These are phyloP conservation scores for Byssoonygena ceratinophila DNA, from an alignment of 2,329 filamentous ascomycete genomes.

Conservation along the genomic window DNA sequence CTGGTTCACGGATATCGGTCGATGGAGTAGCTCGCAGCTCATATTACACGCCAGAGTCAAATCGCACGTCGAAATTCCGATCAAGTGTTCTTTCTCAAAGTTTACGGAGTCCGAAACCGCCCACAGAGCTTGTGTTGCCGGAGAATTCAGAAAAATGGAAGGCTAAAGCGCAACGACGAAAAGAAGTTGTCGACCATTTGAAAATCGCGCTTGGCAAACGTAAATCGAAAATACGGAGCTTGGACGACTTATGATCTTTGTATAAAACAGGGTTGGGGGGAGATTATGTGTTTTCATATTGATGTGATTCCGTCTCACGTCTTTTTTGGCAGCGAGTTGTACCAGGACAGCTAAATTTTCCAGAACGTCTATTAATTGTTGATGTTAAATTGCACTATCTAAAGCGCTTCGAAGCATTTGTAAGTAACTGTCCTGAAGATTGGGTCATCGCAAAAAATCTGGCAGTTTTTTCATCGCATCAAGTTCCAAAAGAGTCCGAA, in stretches of 20 bases:
- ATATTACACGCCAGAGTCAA: conserved; percentile 36
- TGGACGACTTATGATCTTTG: conserved; percentile 22
- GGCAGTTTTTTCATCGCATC: no score
- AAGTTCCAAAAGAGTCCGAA: no score
- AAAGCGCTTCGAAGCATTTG: no score
- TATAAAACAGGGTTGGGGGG: background rate
- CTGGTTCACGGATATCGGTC: conserved; percentile 29
- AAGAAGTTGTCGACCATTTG: conserved; percentile 28
- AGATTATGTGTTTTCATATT: background rate
- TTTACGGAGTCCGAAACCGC: conserved; percentile 25
- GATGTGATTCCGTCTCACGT: background rate
- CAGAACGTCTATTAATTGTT: no score
- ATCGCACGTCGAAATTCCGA: conserved; percentile 16
- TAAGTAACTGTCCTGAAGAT: no score
- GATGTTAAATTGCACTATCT: no score
- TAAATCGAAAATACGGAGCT: conserved; percentile 26
- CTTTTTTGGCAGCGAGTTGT: background rate
- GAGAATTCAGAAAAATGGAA: conserved; percentile 30
- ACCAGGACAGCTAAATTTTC: background rate
- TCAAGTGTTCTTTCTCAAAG: conserved; percentile 28
- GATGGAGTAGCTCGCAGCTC: conserved; percentile 25
- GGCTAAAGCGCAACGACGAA: conserved; percentile 28
- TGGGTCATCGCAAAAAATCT: no score
- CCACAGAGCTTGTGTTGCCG: conserved; percentile 18
- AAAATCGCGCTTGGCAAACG: conserved; percentile 30